phyloP scores from a whole-genome alignment of 208 protist genomes.

The Naegleria fowleri region DNA sequence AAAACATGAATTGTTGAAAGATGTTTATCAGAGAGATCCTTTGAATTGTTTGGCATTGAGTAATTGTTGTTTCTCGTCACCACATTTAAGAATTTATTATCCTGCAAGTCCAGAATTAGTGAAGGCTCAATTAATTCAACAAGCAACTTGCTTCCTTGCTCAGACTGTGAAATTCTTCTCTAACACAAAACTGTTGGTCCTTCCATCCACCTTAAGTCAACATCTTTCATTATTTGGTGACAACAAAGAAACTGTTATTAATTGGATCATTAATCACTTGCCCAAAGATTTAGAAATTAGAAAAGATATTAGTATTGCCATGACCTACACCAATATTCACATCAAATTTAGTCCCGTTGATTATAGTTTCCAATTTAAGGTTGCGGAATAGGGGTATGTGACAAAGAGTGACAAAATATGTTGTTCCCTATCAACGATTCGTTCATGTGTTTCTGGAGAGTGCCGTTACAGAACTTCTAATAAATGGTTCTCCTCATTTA shows the following conservation, averaged over 20 bases:
- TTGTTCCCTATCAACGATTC: no score
- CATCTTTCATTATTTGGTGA: constrained; percentile 1
- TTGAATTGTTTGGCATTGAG: neutral
- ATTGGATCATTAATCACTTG: neutral
- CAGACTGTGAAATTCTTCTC: neutral
- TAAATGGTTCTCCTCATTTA: no score
- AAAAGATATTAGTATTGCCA: neutral
- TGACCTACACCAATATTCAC: neutral
- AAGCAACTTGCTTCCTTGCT: neutral
- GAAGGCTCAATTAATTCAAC: neutral
- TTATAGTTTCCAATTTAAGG: neutral
- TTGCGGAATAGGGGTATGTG: neutral
- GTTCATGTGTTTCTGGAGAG: no score
- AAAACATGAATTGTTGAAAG: neutral
- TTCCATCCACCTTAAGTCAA: neutral
- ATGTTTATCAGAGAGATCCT: neutral
- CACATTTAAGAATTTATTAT: neutral
- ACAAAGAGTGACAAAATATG: no score
- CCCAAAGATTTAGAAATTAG: neutral
- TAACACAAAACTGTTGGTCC: neutral
- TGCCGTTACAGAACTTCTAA: no score
- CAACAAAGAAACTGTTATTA: neutral
- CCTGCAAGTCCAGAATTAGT: neutral
- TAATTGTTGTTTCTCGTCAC: neutral
- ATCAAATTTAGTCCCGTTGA: neutral